phyloP scores from a whole-genome alignment of 1,284 basidiomycete genomes.

The Tylopilus microsporus region DNA sequence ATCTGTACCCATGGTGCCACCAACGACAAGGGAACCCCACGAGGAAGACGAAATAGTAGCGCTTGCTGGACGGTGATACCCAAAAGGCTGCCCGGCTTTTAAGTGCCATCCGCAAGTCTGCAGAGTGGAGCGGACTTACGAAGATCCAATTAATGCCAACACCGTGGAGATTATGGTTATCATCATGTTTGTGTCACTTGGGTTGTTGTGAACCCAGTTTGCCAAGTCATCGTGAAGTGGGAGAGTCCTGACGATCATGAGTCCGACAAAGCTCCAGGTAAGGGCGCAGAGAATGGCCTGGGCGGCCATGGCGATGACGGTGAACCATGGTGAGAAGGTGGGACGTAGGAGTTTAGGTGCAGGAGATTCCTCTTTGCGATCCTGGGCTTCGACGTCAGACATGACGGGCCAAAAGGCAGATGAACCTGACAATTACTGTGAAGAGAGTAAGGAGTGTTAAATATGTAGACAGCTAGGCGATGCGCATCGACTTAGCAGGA shows the following conservation, averaged over 20 bases:
- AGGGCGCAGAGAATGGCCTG: neutral
- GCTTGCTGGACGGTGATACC: neutral
- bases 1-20: neutral
- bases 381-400: neutral
- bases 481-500: neutral
- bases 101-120: neutral
- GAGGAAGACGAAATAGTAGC: neutral
- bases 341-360: neutral
- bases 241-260: neutral
- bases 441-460: neutral
- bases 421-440: neutral
- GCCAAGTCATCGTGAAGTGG: neutral
- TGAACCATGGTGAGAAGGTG: neutral
- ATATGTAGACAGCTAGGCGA: neutral
- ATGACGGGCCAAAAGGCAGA: neutral
- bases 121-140: neutral
- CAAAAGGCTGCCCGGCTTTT: neutral
- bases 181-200: neutral
- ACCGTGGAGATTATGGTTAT: neutral
- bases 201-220: neutral
- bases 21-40: neutral
- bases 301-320: neutral
- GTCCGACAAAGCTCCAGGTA: neutral
- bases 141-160: neutral
- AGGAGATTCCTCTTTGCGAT: neutral